A percentile compares a stretch with the other conserved stretches of the same genome.
These are phyloP conservation scores for Phycomyces nitens DNA, from an alignment of 192 early-diverging fungal species.

Conservation along the genomic window DNA sequence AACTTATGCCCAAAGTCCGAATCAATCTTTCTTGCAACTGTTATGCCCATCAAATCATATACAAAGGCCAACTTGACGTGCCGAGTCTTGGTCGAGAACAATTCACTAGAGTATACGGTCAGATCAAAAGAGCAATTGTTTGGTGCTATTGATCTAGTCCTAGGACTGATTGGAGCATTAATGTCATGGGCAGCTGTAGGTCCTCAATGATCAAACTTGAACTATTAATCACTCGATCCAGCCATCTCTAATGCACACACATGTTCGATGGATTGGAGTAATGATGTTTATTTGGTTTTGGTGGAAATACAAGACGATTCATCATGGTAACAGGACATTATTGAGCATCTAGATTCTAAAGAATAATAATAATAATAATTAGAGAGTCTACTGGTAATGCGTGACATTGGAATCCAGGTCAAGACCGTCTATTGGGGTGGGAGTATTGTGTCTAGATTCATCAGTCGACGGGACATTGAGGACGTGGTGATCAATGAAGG, in stretches of 20 bases:
- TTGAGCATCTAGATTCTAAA: too few species aligned
- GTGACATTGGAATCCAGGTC: constrained; percentile 68
- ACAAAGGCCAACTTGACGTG: neutral
- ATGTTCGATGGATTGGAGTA: neutral
- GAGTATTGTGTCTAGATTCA: constrained; percentile 49
- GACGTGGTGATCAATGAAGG: constrained; percentile 78
- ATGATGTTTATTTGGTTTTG: neutral
- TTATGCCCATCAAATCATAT: neutral
- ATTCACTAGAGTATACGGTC: neutral
- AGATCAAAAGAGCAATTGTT: neutral
- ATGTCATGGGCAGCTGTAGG: too few species aligned
- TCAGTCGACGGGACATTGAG: constrained; percentile 57
- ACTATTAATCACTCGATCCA: too few species aligned
- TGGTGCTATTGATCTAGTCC: neutral
- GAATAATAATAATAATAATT: neutral
- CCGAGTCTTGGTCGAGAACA: neutral
- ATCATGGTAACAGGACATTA: neutral
- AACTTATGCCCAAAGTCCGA: too few species aligned
- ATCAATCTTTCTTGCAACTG: neutral
- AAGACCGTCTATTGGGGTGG: constrained; percentile 55
- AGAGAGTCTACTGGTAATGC: constrained; percentile 66
- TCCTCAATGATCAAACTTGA: too few species aligned
- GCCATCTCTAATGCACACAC: neutral
- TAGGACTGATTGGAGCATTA: neutral
- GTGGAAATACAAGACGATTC: constrained; percentile 1